A percentile compares a stretch with the other conserved stretches of the same genome.
Conservation (phyloP, 305 asterid genomes). For the Salvia sclarea region DNA sequence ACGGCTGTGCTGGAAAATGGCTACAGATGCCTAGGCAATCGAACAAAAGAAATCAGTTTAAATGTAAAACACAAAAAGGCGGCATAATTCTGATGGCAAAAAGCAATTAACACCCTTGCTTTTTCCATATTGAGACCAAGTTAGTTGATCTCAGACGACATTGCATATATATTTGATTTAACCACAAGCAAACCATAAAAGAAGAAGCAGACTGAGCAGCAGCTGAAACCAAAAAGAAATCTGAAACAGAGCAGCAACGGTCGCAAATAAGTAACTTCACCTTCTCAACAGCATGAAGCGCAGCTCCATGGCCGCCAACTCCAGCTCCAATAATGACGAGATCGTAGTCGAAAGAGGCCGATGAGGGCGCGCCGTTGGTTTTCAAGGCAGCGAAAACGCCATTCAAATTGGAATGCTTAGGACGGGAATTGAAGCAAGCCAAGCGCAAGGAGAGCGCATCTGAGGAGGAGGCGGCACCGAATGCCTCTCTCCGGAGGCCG, state of each 20-base stretch:
- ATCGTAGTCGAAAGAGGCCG: constrained; percentile 72
- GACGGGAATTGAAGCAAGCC: constrained; percentile 33
- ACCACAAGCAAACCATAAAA: neutral
- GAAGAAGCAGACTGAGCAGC: neutral
- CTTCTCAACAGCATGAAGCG: constrained; percentile 97
- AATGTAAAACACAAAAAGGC: neutral
- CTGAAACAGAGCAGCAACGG: neutral
- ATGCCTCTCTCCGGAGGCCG: constrained; percentile 78
- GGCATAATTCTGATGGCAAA: neutral
- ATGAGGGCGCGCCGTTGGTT: constrained; percentile 62
- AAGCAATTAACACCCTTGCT: neutral
- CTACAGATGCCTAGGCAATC: neutral
- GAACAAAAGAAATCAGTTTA: neutral
- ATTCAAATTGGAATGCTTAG: constrained; percentile 34
- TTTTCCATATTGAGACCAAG: constrained; percentile 5
- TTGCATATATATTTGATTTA: neutral
- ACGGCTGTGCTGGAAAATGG: neutral
- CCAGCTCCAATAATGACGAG: constrained; percentile 97
- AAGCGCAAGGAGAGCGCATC: constrained; percentile 43
- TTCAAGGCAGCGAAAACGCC: constrained; percentile 53
- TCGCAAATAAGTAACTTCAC: constrained; percentile 36
- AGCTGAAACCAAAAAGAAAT: constrained; percentile 4
- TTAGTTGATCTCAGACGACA: constrained; percentile 2
- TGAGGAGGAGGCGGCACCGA: constrained; percentile 40
- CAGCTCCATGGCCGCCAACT: constrained; percentile 99